Evolutionary conservation across 2,329 filamentous ascomycete species (phyloP).

Genomic region (Endoconidiophora laricicola): DNA sequence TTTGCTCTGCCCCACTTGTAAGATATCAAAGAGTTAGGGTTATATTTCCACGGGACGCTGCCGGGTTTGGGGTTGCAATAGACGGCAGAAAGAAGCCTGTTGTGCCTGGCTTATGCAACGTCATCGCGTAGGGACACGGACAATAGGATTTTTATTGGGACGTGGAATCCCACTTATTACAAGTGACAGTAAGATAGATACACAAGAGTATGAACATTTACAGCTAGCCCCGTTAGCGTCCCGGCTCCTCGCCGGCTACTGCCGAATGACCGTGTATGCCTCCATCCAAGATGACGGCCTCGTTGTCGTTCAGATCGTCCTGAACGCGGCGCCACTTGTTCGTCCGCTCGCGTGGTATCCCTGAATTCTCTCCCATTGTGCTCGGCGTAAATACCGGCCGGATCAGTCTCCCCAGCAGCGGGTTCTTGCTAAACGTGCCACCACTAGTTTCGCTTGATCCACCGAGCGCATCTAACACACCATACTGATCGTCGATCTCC

Average conservation of each 20-base stretch:
- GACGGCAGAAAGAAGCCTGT: no score
- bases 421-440: constrained; percentile 53
- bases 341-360: constrained; percentile 25
- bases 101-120: no score
- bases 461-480: constrained; percentile 9
- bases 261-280: constrained; percentile 29
- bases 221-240: not conserved
- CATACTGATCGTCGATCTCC: constrained; percentile 19
- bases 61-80: not conserved
- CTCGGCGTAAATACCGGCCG: constrained; percentile 38
- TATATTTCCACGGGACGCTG: not conserved
- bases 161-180: not conserved
- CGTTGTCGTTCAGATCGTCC: constrained; percentile 42
- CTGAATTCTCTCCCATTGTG: constrained; percentile 29
- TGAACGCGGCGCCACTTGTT: constrained; percentile 42
- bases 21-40: no score
- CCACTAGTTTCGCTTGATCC: constrained; percentile 19
- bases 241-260: constrained; percentile 22
- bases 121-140: no score
- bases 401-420: constrained; percentile 47
- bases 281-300: constrained; percentile 41
- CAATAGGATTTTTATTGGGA: not conserved
- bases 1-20: no score
- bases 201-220: not conserved
- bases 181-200: not conserved